These are phyloP conservation scores for Penicillium sp. DNA, from an alignment of 2,329 filamentous ascomycete genomes.

Conservation along the genomic window DNA sequence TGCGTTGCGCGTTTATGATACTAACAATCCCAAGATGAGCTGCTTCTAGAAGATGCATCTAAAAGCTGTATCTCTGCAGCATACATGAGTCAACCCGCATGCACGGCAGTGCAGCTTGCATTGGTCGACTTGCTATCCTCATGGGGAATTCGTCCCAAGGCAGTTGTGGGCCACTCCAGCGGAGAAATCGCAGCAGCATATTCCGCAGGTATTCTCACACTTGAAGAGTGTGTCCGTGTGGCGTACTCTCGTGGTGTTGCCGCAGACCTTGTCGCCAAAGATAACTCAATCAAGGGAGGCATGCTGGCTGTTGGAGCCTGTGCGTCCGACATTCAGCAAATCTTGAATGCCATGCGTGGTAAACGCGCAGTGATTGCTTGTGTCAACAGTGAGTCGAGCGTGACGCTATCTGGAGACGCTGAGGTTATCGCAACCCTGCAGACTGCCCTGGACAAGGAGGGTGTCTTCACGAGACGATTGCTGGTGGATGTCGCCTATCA, in stretches of 20 bases:
- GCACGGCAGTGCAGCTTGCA: constrained; percentile 34
- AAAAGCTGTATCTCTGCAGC: constrained; percentile 25
- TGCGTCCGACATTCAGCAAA: constrained; percentile 17
- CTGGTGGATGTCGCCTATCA: constrained; percentile 34
- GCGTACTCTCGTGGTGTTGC: constrained; percentile 29
- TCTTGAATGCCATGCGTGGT: constrained; percentile 19
- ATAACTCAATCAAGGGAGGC: constrained; percentile 18
- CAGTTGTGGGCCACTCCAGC: constrained; percentile 34
- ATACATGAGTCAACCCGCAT: constrained; percentile 34
- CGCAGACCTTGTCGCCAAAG: constrained; percentile 17
- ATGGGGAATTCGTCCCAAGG: constrained; percentile 26
- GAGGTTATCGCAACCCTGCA: constrained; percentile 22
- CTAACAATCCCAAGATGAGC: constrained; percentile 19
- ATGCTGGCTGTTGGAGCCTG: constrained; percentile 33
- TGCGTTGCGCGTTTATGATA: not conserved
- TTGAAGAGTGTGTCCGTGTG: constrained; percentile 24
- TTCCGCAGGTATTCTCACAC: constrained; percentile 26
- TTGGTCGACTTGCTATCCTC: constrained; percentile 30
- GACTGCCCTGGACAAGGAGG: constrained; percentile 16
- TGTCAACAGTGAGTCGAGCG: constrained; percentile 27
- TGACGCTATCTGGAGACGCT: constrained; percentile 27
- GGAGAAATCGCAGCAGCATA: constrained; percentile 39
- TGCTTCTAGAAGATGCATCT: constrained; percentile 15
- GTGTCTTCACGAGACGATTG: constrained; percentile 30
- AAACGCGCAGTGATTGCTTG: constrained; percentile 26